Base-by-base conservation (phyloP, 2,329 filamentous ascomycete species). In the Fusarium caatingaense region DNA sequence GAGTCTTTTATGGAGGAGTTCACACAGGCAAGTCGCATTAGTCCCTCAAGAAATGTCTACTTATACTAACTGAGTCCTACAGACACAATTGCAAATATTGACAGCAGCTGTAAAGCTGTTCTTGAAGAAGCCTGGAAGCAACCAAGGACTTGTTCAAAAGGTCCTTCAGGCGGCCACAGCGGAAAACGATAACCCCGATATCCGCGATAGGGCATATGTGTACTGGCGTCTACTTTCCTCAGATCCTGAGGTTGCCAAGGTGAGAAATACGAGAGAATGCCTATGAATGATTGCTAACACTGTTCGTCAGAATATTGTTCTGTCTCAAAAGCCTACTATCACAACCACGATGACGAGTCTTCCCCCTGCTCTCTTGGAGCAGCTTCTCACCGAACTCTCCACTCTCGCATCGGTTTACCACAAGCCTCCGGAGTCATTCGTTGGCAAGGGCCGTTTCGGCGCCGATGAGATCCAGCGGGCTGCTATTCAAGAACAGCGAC, bases 51-150 rank as follows among this genome's bases (percentile, higher is more conserved):
- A n/a, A 15, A 18, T 15, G 34, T 12, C 10, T 7, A 12, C 12
- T 8, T 48, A 45, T 25, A 59, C 60, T 54, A 32, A 66, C 48
- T 15, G 8, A 15, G 28, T n/a, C 20, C 5, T 20, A 20, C 74
- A 97, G 91, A 97, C 94, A n/a, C 96, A 99, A 85, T 84, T 99
- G 55, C 96, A 99, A 81, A 98, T 98, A 73, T 86, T 99, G 74
- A 99, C 96, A 11, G 94, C 96, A 3, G 94, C 98, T 7, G 95
- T 99, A 60, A 99, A 99, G 80, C 87, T 99, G 32, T 99, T 98
- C 85, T 82, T 99, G 71, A 98, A 99, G 83, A 97, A 97, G 81
- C 96, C 96, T 5, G 92, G 96, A 76, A 94, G 92, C 78, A 95
- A 92, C 59, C 95, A 98, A 82, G 89, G 89, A 1, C 85, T 99